phyloP scores from a whole-genome alignment of 2,329 filamentous ascomycete species.

The Madurella mycetomatis region DNA sequence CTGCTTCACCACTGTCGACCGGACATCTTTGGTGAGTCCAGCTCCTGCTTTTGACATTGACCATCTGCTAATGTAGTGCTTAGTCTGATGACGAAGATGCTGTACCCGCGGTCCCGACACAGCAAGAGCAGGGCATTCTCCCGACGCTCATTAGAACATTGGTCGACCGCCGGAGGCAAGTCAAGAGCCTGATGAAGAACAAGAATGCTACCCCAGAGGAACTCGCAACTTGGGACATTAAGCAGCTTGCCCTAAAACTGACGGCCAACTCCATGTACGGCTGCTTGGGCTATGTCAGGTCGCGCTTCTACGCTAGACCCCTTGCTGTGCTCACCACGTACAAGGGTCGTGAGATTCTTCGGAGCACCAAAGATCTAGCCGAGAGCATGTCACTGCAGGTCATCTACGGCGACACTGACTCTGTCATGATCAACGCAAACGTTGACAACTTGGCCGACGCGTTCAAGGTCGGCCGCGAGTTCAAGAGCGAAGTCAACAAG shows the following conservation, averaged over 20 bases:
- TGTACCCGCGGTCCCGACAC: conserved; percentile 78
- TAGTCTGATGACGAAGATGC: conserved; percentile 76
- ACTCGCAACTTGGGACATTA: conserved; percentile 94
- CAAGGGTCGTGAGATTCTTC: conserved; percentile 95
- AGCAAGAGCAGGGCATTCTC: conserved; percentile 77
- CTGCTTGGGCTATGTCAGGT: conserved; percentile 93
- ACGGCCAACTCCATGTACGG: conserved; percentile 99
- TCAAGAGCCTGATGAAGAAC: conserved; percentile 96
- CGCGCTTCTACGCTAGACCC: conserved; percentile 93
- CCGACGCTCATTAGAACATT: conserved; percentile 88
- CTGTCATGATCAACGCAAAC: conserved; percentile 99
- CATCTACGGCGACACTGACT: conserved; percentile 98
- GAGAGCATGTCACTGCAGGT: conserved; percentile 88
- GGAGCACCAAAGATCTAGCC: conserved; percentile 91
- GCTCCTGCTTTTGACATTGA: neutral
- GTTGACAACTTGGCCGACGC: conserved; percentile 90
- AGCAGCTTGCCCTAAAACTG: conserved; percentile 91
- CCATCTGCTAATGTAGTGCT: neutral
- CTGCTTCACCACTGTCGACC: conserved; percentile 95
- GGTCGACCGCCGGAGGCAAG: conserved; percentile 81
- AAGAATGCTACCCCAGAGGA: conserved; percentile 81
- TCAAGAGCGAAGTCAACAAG: conserved; percentile 93
- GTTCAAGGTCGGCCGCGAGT: conserved; percentile 85
- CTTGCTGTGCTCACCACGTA: conserved; percentile 93
- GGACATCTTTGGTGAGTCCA: conserved; percentile 60